Percentiles rank a stretch among this genome's conserved stretches.
Conservation (phyloP, 2,329 filamentous ascomycete species). For the Cordyceps cicadae region DNA sequence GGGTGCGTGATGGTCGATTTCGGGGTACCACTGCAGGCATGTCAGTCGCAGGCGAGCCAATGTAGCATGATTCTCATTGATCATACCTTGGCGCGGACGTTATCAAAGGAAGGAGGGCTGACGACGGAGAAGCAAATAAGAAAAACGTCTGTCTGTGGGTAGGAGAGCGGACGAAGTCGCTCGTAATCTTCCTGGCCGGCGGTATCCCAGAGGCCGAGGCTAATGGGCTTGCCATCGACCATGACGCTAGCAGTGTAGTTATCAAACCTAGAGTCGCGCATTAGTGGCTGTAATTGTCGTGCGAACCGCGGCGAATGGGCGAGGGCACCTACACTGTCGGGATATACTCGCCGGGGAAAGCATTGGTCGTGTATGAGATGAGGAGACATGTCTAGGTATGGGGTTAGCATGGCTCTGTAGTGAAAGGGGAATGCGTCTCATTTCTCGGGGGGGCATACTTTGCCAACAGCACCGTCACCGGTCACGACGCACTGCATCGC, state of each 20-base stretch:
- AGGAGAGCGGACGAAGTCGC: slow-evolving; percentile 85
- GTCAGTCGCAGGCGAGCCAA: neutral
- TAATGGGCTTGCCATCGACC: slow-evolving; percentile 97
- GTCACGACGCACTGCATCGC: slow-evolving; percentile 82
- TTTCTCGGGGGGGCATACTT: slow-evolving; percentile 48
- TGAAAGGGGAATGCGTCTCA: neutral
- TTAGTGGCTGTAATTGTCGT: slow-evolving; percentile 11
- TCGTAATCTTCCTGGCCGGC: slow-evolving; percentile 99
- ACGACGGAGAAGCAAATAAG: slow-evolving; percentile 98
- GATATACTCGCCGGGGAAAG: slow-evolving; percentile 99
- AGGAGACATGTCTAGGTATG: slow-evolving; percentile 79
- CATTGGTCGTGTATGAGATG: slow-evolving; percentile 98
- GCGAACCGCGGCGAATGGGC: slow-evolving; percentile 8
- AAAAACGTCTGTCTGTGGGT: slow-evolving; percentile 97
- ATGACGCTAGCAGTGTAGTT: slow-evolving; percentile 99
- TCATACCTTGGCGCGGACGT: slow-evolving; percentile 92
- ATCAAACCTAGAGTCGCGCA: slow-evolving; percentile 61
- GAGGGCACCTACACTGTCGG: slow-evolving; percentile 75
- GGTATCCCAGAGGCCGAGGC: slow-evolving; percentile 95
- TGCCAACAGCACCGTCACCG: slow-evolving; percentile 97
- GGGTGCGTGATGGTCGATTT: slow-evolving; percentile 94
- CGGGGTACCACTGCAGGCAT: slow-evolving; percentile 73
- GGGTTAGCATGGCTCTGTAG: slow-evolving; percentile 20
- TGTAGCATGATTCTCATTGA: neutral
- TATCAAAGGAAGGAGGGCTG: slow-evolving; percentile 95